Conservation (phyloP, 768 basidiomycete species). For the Lentinula guzmanii region DNA sequence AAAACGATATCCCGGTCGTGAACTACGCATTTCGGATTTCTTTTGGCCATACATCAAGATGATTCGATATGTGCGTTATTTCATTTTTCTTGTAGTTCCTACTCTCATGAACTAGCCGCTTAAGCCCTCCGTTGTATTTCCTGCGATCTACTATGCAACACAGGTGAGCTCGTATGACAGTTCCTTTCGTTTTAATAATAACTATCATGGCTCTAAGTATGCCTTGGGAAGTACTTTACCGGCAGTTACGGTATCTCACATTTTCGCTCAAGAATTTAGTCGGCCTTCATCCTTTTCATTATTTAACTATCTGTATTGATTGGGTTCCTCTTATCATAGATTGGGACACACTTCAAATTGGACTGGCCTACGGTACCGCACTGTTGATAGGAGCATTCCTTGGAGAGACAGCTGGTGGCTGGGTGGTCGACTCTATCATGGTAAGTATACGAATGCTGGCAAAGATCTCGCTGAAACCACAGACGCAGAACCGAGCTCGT, state of each 20-base stretch:
- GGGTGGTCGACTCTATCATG: constrained; percentile 3
- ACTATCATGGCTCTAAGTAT: background rate
- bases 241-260: constrained; percentile 3
- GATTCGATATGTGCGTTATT: constrained; percentile 2
- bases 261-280: constrained; percentile 4
- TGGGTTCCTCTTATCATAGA: background rate
- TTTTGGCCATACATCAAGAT: constrained; percentile 5
- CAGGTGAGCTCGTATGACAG: background rate
- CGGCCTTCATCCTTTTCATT: background rate
- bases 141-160: background rate
- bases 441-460: background rate
- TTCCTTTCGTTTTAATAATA: background rate
- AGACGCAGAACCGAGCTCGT: background rate
- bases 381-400: constrained; percentile 1
- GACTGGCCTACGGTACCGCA: background rate
- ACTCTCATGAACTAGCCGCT: background rate
- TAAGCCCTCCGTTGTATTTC: background rate
- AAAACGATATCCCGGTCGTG: background rate
- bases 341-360: constrained; percentile 4
- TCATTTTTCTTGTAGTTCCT: background rate
- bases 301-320: background rate
- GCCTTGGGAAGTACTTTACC: background rate
- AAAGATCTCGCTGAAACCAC: background rate
- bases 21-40: background rate
- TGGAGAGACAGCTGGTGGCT: constrained; percentile 3